phyloP scores from a whole-genome alignment of 805 yeast genomes.

The Ogataea salicorniae region DNA sequence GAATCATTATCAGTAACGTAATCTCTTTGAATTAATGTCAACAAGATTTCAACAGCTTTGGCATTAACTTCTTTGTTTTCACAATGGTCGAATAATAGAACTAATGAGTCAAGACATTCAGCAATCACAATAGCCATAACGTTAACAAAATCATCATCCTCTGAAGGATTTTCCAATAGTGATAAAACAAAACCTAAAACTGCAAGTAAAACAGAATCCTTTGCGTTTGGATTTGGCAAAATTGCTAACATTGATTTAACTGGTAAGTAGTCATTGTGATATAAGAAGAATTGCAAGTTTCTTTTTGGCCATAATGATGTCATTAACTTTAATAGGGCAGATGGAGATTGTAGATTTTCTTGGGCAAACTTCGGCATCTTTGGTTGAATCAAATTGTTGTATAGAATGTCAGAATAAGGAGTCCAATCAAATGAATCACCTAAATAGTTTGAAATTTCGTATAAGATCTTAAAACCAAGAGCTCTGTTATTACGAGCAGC shows the following conservation, averaged over 20 bases:
- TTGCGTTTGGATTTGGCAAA: slow-evolving; percentile 50
- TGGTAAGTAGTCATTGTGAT: slow-evolving; percentile 51
- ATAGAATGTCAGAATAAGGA: slow-evolving; percentile 45
- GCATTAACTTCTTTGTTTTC: slow-evolving; percentile 43
- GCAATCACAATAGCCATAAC: slow-evolving; percentile 57
- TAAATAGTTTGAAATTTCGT: slow-evolving; percentile 47
- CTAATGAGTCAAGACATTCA: slow-evolving; percentile 45
- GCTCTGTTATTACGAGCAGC: slow-evolving; percentile 59
- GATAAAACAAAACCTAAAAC: slow-evolving; percentile 50
- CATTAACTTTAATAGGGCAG: slow-evolving; percentile 67
- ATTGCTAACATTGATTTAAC: slow-evolving; percentile 51
- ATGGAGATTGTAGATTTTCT: slow-evolving; percentile 80
- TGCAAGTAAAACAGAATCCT: slow-evolving; percentile 56
- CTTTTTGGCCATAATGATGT: slow-evolving; percentile 49
- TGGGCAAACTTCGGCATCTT: slow-evolving; percentile 62
- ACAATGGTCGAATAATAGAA: slow-evolving; percentile 40
- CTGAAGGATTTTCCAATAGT: slow-evolving; percentile 36
- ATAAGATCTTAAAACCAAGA: slow-evolving; percentile 60
- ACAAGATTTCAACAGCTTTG: slow-evolving; percentile 46
- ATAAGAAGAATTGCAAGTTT: slow-evolving; percentile 46
- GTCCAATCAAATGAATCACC: slow-evolving; percentile 55
- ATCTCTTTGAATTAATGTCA: slow-evolving; percentile 50
- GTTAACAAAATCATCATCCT: slow-evolving; percentile 40
- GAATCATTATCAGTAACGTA: slow-evolving; percentile 52
- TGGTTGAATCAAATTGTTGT: slow-evolving; percentile 51